Evolutionary conservation across 2,329 filamentous ascomycete genomes (phyloP).

Genomic region (Exserohilum rostratum): DNA sequence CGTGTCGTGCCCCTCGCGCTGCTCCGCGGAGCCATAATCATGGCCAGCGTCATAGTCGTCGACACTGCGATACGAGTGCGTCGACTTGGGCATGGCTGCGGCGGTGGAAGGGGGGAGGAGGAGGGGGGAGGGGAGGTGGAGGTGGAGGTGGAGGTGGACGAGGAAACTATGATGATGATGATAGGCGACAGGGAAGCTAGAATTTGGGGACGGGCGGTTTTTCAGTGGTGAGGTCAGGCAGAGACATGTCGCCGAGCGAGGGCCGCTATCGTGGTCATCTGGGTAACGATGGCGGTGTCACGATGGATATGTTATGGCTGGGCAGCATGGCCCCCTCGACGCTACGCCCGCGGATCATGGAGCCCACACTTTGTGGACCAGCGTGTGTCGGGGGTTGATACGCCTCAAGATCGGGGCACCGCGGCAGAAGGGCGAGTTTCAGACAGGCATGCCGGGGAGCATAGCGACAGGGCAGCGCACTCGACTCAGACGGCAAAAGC

Average conservation of each 20-base stretch:
- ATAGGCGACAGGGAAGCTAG: neutral
- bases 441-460: neutral
- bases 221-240: constrained; percentile 18
- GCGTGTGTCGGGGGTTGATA: neutral
- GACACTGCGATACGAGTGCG: constrained; percentile 45
- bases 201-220: constrained; percentile 9
- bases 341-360: constrained; percentile 10
- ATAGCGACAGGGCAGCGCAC: neutral
- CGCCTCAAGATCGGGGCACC: neutral
- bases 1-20: constrained; percentile 38
- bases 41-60: constrained; percentile 44
- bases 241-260: constrained; percentile 15
- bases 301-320: constrained; percentile 22
- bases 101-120: neutral
- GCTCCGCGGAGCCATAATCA: constrained; percentile 39
- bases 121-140: neutral
- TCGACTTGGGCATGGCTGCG: constrained; percentile 44
- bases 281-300: constrained; percentile 29
- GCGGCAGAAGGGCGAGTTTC: neutral
- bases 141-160: neutral
- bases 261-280: constrained; percentile 34
- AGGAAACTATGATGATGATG: neutral
- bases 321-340: constrained; percentile 12
- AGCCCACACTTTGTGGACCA: constrained; percentile 1
- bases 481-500: neutral